phyloP scores from a whole-genome alignment of 306 rosid genomes.

The Carpinus viminea region DNA sequence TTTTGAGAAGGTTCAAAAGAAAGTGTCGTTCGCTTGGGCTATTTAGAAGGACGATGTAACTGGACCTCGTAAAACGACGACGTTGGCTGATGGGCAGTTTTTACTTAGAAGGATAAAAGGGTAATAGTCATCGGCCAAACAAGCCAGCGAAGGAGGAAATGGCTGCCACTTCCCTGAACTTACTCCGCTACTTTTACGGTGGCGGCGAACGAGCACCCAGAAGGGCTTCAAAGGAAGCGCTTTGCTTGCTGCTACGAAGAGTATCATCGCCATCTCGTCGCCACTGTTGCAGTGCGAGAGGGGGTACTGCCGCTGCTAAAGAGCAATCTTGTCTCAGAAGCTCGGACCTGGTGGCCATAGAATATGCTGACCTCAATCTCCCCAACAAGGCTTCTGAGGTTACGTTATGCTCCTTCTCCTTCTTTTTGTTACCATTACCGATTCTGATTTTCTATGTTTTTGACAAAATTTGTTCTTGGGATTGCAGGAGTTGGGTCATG shows the following conservation, averaged over 20 bases:
- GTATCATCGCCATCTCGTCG: slow-evolving; percentile 10
- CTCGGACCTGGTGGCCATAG: slow-evolving; percentile 71
- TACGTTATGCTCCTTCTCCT: slow-evolving; percentile 6
- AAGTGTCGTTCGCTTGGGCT: too few species aligned
- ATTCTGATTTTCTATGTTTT: not conserved
- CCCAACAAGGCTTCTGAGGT: slow-evolving; percentile 42
- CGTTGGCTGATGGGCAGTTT: not conserved
- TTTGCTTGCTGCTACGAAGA: slow-evolving; percentile 19
- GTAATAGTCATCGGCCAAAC: not conserved
- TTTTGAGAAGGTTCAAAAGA: not conserved
- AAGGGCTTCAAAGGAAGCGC: not conserved
- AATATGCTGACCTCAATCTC: slow-evolving; percentile 84
- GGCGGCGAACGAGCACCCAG: slow-evolving; percentile 7
- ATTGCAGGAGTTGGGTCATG: slow-evolving; percentile 77
- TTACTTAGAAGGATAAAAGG: not conserved
- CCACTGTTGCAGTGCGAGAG: slow-evolving; percentile 13
- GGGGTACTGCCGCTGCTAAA: slow-evolving; percentile 15
- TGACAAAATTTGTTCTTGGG: not conserved
- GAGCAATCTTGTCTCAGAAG: slow-evolving; percentile 41
- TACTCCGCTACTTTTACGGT: not conserved
- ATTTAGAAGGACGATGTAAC: too few species aligned
- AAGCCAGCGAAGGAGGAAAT: not conserved
- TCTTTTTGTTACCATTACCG: not conserved
- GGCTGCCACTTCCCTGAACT: not conserved
- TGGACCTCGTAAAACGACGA: not conserved